phyloP scores from a whole-genome alignment of 768 basidiomycete species.

The Leucocoprinus sp. region DNA sequence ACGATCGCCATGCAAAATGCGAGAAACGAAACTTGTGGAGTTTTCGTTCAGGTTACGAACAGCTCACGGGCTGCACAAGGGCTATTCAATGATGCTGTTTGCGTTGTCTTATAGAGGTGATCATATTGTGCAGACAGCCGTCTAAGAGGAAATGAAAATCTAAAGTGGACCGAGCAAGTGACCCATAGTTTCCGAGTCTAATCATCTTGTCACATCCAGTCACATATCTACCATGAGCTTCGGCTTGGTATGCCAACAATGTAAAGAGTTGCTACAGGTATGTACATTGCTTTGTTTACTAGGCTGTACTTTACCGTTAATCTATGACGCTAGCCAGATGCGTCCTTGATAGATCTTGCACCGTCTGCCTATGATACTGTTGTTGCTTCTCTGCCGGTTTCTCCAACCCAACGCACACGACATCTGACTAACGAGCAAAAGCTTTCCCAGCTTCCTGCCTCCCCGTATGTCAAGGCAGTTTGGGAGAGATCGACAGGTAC shows the following conservation, averaged over 20 bases:
- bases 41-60: too few relatives aligned
- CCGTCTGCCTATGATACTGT: slow-evolving; percentile 87
- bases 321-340: slow-evolving; percentile 55
- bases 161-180: neutral
- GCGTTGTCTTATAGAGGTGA: neutral
- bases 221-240: slow-evolving; percentile 26
- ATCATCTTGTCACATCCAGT: neutral
- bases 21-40: neutral
- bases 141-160: too few relatives aligned
- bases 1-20: neutral
- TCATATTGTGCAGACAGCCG: too few relatives aligned
- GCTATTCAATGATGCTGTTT: neutral
- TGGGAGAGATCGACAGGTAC: slow-evolving; percentile 52
- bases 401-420: slow-evolving; percentile 26
- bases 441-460: slow-evolving; percentile 35
- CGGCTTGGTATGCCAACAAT: slow-evolving; percentile 70
- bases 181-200: neutral
- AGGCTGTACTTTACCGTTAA: slow-evolving; percentile 11
- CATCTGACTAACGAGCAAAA: slow-evolving; percentile 22
- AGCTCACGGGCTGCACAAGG: too few relatives aligned
- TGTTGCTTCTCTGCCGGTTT: slow-evolving; percentile 54
- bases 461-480: slow-evolving; percentile 47
- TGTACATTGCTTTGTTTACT: slow-evolving; percentile 14
- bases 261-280: slow-evolving; percentile 86
- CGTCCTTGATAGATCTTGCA: slow-evolving; percentile 80